Evolutionary conservation across 345 rosid genomes (phyloP), one percentile per base, ranked within the genome.

Genomic region (Citrus mangshanensis): DNA sequence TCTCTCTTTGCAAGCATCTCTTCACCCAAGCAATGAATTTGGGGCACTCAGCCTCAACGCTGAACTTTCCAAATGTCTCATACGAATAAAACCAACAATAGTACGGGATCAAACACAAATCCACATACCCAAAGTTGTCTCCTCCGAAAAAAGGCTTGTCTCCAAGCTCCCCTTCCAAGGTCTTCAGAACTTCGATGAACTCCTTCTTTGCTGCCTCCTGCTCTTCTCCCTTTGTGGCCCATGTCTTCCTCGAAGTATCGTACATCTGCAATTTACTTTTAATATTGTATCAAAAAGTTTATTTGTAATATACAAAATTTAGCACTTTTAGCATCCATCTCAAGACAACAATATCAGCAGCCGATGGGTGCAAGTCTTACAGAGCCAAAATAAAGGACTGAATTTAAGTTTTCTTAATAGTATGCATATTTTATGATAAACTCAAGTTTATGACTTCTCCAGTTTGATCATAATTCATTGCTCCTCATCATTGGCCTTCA

Each of bases 1-100:
- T 78, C 34, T 85, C 86, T 61, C 37, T 79, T 54, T 84, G 79
- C 85, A 84, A 19, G 84, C 89, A 86, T 78, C 88, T 84, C 73
- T 88, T 86, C 7, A 59, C 74, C 89, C 89, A 84, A 6, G 76
- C 84, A 7, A 82, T 55, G 25, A 88, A 12, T 70, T 84, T 83
- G 9, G 91, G 91, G 77, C 84, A 79, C 73, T 81, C 82, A 0
- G 68, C 62, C 65, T 83, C 85, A 0, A 80, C 49, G 70, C 74
- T 78, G 61, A 86, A 86, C 34, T 81, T 80, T 0, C 82, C 88
- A 10, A 54, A 76, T 18, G 46, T 86, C 81, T 84, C 88, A 35
- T 28, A 70, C 1, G 85, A 66, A 34, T 73, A 63, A 79, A 86
- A 78, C 86, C 82, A 84, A 34, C 14, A 13, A 62, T 66, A 74